Conservation (phyloP, 805 yeast species). For the Lachancea sp. region DNA sequence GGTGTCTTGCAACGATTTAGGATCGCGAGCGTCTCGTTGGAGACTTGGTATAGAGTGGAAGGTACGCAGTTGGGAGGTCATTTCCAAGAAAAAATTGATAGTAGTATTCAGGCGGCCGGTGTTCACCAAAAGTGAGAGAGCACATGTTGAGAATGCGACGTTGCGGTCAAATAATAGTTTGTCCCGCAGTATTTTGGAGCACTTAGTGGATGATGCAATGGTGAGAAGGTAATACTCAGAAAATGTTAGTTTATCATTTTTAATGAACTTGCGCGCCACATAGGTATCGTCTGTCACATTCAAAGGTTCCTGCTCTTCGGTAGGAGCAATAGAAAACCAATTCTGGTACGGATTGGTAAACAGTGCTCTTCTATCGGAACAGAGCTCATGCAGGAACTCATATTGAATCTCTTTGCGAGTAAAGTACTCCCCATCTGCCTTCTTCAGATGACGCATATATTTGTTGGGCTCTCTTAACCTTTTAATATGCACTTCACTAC, state of each 20-base stretch:
- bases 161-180: conserved; percentile 57
- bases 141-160: conserved; percentile 63
- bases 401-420: conserved; percentile 85
- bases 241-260: conserved; percentile 56
- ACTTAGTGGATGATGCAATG: conserved; percentile 73
- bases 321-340: conserved; percentile 34
- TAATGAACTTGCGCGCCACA: conserved; percentile 34
- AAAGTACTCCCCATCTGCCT: conserved; percentile 86
- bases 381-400: conserved; percentile 60
- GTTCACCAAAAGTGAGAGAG: conserved; percentile 81
- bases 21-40: conserved; percentile 45
- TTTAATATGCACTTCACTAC: conserved; percentile 11
- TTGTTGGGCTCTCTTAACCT: conserved; percentile 23
- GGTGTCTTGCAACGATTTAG: conserved; percentile 86
- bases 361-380: conserved; percentile 55
- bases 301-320: conserved; percentile 30
- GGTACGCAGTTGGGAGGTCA: conserved; percentile 89
- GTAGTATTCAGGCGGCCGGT: conserved; percentile 94
- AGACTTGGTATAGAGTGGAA: conserved; percentile 90
- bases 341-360: conserved; percentile 59
- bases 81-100: conserved; percentile 87
- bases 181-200: conserved; percentile 77
- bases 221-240: conserved; percentile 78
- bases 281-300: conserved; percentile 31
- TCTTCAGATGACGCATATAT: conserved; percentile 58